Evolutionary conservation across 139 green algal genomes (phyloP), one percentile per base, ranked within the genome.

Genomic region (Diplosphaera chodatii): DNA sequence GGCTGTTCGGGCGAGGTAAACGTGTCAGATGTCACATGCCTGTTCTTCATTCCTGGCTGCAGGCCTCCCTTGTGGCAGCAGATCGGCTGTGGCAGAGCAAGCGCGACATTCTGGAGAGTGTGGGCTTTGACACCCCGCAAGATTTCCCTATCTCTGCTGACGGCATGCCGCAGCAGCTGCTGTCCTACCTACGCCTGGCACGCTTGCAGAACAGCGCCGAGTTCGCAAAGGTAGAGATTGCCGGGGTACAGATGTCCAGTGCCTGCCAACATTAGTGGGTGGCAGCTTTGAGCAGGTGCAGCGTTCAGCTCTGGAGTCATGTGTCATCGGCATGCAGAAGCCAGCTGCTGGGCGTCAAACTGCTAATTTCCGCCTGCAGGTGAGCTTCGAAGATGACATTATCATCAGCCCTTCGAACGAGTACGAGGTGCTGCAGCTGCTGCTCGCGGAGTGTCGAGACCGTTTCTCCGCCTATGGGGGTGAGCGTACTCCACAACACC

Each of bases 371-470:
- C 18, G 22, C 1, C 29, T 74, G 68, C 85, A 93, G 85, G 80
- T 97, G n/a, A 87, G 74, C 16, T 98, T 98, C 80, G 90, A 97
- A 8, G 48, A 89, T 40, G 94, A 99, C 74, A 70, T 84, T 1
- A 76, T 90, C 55, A 73, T 97, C 6, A 90, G 74, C 55, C 84
- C 88, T 68, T 84, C 91, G 73, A 98, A 98, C 78, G 94, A 99
- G 86, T 99, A 99, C 74, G 94, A 99, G 82, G 82, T 96, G 63
- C 84, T 98, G 71, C 89, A 96, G 82, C 76, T 98, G 63, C 78
- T 98, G 30, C 90, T 98, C 86, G 78, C 55, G 6, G 94, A 99
- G 64, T 90, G 87, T 68, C 80, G 91, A 0, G 90, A 96, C 64
- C 71, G 81, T 27, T 80, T 97, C 40, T 71, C 80, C 6, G 74